phyloP scores from a whole-genome alignment of 306 rosid species.

The Abrus precatorius region DNA sequence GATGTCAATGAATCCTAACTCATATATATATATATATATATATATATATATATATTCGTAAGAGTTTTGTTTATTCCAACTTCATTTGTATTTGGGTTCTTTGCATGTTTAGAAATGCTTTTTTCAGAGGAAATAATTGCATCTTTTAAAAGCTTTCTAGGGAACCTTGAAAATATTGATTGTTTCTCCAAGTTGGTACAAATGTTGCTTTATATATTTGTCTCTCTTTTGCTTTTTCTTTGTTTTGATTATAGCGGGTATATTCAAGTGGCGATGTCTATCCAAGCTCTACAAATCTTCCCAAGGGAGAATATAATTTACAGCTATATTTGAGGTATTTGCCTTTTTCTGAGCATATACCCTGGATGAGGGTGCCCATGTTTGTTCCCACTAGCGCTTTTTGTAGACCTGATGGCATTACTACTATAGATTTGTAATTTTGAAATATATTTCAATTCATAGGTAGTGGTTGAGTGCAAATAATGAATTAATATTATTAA shows the following conservation, averaged over 20 bases:
- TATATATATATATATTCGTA: not conserved
- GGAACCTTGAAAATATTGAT: not conserved
- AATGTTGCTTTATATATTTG: constrained; percentile 38
- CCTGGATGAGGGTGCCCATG: constrained; percentile 29
- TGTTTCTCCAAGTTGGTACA: not conserved
- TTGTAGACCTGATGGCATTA: not conserved
- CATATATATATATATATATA: too few species aligned
- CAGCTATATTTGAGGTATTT: constrained; percentile 81
- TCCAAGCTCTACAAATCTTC: constrained; percentile 78
- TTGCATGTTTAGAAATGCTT: constrained; percentile 1
- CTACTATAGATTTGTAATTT: constrained; percentile 11
- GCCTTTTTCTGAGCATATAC: constrained; percentile 46
- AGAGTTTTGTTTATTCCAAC: constrained; percentile 23
- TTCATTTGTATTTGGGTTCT: constrained; percentile 20
- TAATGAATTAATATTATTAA: constrained; percentile 20
- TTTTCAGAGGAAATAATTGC: not conserved
- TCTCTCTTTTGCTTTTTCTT: constrained; percentile 33
- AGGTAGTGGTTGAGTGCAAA: constrained; percentile 17
- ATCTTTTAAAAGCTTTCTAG: not conserved
- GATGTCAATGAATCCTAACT: too few species aligned
- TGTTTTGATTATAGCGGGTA: constrained; percentile 66
- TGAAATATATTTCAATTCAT: constrained; percentile 14
- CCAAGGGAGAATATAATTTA: constrained; percentile 91
- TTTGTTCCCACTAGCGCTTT: constrained; percentile 41
- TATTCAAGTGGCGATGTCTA: constrained; percentile 89